Percentiles rank a stretch among this genome's conserved stretches.
Evolutionary conservation across 2,329 filamentous ascomycete species (phyloP).

Genomic region (Cladosporium sp.): DNA sequence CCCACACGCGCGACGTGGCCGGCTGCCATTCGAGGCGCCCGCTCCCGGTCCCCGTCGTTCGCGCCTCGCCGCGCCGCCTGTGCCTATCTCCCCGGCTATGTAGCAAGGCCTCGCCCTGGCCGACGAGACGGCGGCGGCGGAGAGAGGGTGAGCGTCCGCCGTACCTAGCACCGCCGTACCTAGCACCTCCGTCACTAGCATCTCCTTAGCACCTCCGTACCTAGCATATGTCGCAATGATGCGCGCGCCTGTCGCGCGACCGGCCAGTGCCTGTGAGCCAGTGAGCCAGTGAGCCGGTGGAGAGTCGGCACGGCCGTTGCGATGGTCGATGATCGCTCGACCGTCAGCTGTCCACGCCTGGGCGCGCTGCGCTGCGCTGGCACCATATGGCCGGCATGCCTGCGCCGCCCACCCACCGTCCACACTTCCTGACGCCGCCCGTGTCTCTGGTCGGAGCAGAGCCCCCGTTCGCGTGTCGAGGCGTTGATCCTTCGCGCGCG

Average conservation of each 20-base stretch:
- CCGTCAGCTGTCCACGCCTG: constrained; percentile 4
- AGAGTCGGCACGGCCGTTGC: not conserved
- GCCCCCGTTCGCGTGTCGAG: constrained; percentile 9
- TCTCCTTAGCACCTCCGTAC: not conserved
- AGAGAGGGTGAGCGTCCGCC: no score
- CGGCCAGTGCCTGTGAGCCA: no score
- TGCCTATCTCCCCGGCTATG: no score
- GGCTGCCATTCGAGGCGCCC: constrained; percentile 23
- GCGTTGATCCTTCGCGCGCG: constrained; percentile 1
- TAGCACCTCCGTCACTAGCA: not conserved
- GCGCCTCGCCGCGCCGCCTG: no score
- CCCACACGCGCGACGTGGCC: constrained; percentile 22
- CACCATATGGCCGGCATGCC: constrained; percentile 1
- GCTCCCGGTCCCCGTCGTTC: constrained; percentile 7
- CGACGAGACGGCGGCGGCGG: no score
- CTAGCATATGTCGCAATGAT: not conserved
- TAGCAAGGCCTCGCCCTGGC: no score
- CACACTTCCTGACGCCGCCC: no score
- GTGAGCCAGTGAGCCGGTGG: no score
- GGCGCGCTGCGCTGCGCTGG: constrained; percentile 4
- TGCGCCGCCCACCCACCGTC: no score
- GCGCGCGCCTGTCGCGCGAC: constrained; percentile 6
- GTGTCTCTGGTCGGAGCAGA: constrained; percentile 11
- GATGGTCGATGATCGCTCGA: not conserved
- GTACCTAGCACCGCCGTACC: no score